Evolutionary conservation across 768 basidiomycete species (phyloP), one percentile per base, ranked within the genome.

Genomic region (Lactarius sp.): DNA sequence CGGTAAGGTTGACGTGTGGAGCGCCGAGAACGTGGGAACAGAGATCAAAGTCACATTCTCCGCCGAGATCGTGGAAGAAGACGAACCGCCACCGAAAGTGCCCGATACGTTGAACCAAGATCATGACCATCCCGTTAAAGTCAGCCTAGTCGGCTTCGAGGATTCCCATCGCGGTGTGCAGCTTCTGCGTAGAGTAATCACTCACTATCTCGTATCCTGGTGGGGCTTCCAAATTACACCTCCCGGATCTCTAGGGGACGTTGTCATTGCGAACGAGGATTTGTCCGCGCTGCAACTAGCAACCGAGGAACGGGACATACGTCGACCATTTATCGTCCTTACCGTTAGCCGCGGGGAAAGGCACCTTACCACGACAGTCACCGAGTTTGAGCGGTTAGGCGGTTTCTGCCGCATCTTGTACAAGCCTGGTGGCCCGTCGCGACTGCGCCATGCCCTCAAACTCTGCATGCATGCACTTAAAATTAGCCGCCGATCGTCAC

Each of bases 1-100:
- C 33, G 95, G 95, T 52, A 93, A 93, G 70, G 89, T 97, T 44
- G 95, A 97, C 69, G 94, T 98, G 10, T 88, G 87, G 86, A 95
- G 92, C 65, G 87, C 90, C 67, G 94, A 95, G 75, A 90, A 85
- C 18, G 79, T 85, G 42, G 95, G 95, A 33, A 97, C 95, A 2
- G 93, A 95, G 72, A 94, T 97, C 73, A 90, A 89, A 69, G 84
- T 96, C 49, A 83, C 83, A 2, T 92, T 97, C 72, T 81, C 82
- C 36, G 92, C 90, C 36, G 88, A 94, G 64, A 72, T 79, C 13
- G 70, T 77, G 8, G 79, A 84, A 31, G 79, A 84, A 36, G 73
- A 73, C 16, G 71, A 70, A 14, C 46, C 53, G 8, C 50, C 64
- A 50, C 61, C 18, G 22, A 61, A 63, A 50, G 67, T 70, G 39